Evolutionary conservation across 768 basidiomycete genomes (phyloP).

Genomic region (Brasilioporus rufonigricans): DNA sequence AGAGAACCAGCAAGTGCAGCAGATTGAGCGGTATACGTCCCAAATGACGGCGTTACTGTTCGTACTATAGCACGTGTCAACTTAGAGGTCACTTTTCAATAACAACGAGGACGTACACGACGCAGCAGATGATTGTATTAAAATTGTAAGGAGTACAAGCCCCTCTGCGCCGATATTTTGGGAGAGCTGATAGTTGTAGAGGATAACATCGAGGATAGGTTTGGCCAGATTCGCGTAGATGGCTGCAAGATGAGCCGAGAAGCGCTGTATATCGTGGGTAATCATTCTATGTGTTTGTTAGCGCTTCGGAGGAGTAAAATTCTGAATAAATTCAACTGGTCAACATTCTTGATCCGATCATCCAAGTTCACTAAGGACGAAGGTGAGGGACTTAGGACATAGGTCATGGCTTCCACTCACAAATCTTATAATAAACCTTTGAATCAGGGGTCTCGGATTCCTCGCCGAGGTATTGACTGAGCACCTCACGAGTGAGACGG

Average conservation of each 20-base stretch:
- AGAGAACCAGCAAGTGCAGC: slow-evolving; percentile 87
- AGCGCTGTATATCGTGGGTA: slow-evolving; percentile 92
- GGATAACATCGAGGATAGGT: slow-evolving; percentile 85
- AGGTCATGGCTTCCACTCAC: slow-evolving; percentile 40
- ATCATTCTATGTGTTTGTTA: slow-evolving; percentile 64
- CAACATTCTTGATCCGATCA: slow-evolving; percentile 93
- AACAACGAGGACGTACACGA: slow-evolving; percentile 55
- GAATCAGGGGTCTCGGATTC: slow-evolving; percentile 61
- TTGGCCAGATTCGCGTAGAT: slow-evolving; percentile 95
- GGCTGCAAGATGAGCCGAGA: slow-evolving; percentile 85
- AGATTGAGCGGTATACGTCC: slow-evolving; percentile 83
- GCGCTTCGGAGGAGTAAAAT: background rate
- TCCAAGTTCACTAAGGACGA: slow-evolving; percentile 77
- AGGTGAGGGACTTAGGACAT: slow-evolving; percentile 4
- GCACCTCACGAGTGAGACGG: slow-evolving; percentile 77
- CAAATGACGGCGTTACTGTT: slow-evolving; percentile 87
- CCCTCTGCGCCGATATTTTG: slow-evolving; percentile 95
- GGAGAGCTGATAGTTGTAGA: slow-evolving; percentile 95
- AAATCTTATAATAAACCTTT: slow-evolving; percentile 92
- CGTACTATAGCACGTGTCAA: slow-evolving; percentile 56
- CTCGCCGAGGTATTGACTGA: slow-evolving; percentile 81
- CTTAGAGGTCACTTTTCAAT: background rate
- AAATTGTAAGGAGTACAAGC: slow-evolving; percentile 72
- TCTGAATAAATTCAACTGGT: slow-evolving; percentile 58
- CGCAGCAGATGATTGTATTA: slow-evolving; percentile 82